phyloP scores from a whole-genome alignment of 371 early-diverging fungal genomes.

The Umbelopsis sp. region DNA sequence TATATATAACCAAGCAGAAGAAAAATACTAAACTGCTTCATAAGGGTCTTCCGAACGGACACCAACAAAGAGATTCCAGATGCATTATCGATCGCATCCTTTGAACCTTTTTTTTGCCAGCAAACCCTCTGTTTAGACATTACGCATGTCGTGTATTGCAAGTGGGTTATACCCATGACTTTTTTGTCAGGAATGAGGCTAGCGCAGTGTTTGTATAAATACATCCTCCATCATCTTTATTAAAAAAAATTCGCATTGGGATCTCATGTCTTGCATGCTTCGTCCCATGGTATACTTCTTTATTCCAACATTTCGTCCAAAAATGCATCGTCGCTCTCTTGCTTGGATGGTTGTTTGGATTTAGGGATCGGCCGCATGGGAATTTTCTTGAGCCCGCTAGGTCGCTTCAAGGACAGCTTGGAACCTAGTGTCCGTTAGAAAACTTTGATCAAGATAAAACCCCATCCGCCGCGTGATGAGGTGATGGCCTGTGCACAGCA shows the following conservation, averaged over 20 bases:
- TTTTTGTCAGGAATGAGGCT: background rate
- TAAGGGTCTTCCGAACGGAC: slow-evolving; percentile 2
- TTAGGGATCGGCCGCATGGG: slow-evolving; percentile 20
- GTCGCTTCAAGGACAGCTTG: background rate
- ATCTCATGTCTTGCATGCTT: too few species aligned
- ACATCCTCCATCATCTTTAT: too few species aligned
- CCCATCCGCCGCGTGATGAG: background rate
- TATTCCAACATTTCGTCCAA: slow-evolving; percentile 46
- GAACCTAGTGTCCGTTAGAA: slow-evolving; percentile 13
- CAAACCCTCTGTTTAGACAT: too few species aligned
- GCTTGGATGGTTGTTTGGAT: slow-evolving; percentile 14
- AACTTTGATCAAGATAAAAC: slow-evolving; percentile 13
- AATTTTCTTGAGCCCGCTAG: background rate
- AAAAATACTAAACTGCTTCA: background rate
- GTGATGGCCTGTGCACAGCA: slow-evolving; percentile 15
- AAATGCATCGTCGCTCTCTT: slow-evolving; percentile 46
- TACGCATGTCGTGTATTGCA: background rate
- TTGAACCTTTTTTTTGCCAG: too few species aligned
- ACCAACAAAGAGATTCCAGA: slow-evolving; percentile 9
- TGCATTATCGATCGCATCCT: slow-evolving; percentile 8
- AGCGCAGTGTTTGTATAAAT: background rate
- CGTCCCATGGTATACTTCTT: background rate
- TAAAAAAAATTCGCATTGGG: too few species aligned
- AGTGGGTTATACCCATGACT: background rate
- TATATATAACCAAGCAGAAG: background rate